A percentile compares a stretch with the other conserved stretches of the same genome.
Evolutionary conservation across 2,329 filamentous ascomycete species (phyloP).

Genomic region (Diaporthe batatas): DNA sequence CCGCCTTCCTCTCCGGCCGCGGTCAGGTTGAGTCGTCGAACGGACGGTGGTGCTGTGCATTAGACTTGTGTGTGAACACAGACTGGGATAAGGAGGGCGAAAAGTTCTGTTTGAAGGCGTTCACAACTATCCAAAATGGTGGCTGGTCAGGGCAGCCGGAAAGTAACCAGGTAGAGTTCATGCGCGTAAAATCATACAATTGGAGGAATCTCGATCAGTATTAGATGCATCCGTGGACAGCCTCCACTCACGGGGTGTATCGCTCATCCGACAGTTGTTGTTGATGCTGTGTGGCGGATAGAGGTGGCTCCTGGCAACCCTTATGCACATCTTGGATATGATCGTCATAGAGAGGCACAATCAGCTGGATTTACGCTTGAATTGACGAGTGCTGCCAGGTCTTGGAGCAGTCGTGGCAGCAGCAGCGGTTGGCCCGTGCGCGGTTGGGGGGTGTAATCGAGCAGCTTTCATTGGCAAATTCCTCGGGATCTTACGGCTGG

Average conservation of each 20-base stretch:
- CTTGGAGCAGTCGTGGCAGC: constrained; percentile 20
- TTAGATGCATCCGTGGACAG: neutral
- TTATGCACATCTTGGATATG: constrained; percentile 25
- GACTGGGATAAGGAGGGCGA: neutral
- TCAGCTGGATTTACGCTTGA: neutral
- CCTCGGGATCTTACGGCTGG: constrained; percentile 39
- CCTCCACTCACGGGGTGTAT: neutral
- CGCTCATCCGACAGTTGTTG: no score
- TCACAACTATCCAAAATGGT: neutral
- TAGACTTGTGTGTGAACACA: neutral
- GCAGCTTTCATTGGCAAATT: constrained; percentile 40
- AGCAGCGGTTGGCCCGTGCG: constrained; percentile 28
- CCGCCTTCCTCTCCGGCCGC: constrained; percentile 36
- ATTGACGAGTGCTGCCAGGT: neutral
- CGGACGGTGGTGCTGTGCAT: neutral
- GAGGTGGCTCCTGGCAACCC: neutral
- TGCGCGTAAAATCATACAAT: neutral
- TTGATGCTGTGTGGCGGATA: neutral
- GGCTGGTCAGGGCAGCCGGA: neutral
- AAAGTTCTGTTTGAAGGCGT: constrained; percentile 31
- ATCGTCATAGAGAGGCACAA: constrained; percentile 32
- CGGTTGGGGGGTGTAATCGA: constrained; percentile 36
- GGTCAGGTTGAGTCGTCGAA: constrained; percentile 23
- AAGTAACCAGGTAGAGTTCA: neutral
- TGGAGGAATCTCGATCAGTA: neutral